phyloP scores from a whole-genome alignment of 768 basidiomycete genomes.

The Suillus plorans region DNA sequence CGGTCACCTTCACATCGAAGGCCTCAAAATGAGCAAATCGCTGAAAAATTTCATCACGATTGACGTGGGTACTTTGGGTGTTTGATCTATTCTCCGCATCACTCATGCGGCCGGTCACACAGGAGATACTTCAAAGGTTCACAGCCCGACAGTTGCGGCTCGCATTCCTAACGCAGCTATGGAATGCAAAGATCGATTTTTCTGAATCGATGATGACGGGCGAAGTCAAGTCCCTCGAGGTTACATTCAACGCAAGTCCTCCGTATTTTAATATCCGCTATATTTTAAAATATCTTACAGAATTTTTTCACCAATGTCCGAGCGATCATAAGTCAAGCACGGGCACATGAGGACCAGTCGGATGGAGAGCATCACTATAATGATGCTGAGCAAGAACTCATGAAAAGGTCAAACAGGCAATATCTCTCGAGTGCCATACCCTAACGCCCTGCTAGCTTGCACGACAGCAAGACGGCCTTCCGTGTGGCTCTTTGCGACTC shows the following conservation, averaged over 20 bases:
- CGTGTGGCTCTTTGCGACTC: conserved; percentile 90
- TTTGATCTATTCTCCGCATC: conserved; percentile 2
- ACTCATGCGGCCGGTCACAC: conserved; percentile 13
- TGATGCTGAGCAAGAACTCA: conserved; percentile 65
- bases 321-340: conserved; percentile 68
- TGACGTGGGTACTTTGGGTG: conserved; percentile 51
- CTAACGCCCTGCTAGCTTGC: conserved; percentile 49
- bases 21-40: conserved; percentile 98
- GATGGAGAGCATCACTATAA: conserved; percentile 69
- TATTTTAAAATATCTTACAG: conserved; percentile 38
- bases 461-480: conserved; percentile 75
- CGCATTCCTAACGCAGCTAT: conserved; percentile 86
- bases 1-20: conserved; percentile 97
- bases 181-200: conserved; percentile 94
- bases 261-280: conserved; percentile 4
- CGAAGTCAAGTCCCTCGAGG: conserved; percentile 85
- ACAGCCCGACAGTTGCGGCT: conserved; percentile 87
- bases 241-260: conserved; percentile 73
- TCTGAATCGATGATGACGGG: conserved; percentile 86
- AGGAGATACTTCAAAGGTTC: conserved; percentile 86
- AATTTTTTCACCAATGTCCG: conserved; percentile 93
- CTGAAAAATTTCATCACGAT: conserved; percentile 99
- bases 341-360: conserved; percentile 44
- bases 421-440: conserved; percentile 5
- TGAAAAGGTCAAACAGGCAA: conserved; percentile 48